A percentile compares a stretch with the other conserved stretches of the same genome.
phyloP scores from a whole-genome alignment of 768 basidiomycete species.

The Atractiella rhizophila region DNA sequence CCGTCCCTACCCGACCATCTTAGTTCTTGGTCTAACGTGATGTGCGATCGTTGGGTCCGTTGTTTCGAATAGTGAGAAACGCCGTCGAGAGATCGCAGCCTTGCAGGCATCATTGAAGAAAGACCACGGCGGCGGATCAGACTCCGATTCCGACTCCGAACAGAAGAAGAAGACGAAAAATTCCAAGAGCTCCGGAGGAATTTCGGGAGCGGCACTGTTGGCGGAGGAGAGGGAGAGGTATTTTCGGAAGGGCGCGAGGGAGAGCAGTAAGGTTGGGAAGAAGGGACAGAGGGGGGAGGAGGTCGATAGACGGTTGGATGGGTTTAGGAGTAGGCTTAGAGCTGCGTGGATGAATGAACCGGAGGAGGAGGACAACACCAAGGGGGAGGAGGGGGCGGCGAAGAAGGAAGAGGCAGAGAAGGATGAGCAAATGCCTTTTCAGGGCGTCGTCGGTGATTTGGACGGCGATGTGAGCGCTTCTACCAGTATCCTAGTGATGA shows the following conservation, averaged over 20 bases:
- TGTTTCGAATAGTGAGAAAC: constrained; percentile 10
- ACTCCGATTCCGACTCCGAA: constrained; percentile 2
- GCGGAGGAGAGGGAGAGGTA: constrained; percentile 17
- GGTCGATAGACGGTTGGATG: constrained; percentile 7
- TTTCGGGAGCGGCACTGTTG: constrained; percentile 10
- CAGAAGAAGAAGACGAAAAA: constrained; percentile 12
- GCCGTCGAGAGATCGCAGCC: constrained; percentile 13
- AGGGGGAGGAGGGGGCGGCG: constrained; percentile 1
- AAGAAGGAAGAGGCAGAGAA: constrained; percentile 15
- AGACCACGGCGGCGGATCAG: constrained; percentile 6
- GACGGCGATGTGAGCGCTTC: background rate
- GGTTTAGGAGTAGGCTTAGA: constrained; percentile 13
- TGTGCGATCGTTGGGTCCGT: constrained; percentile 5
- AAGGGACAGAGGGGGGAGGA: constrained; percentile 7
- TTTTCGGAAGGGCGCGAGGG: background rate
- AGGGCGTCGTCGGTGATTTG: background rate
- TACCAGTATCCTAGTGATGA: background rate
- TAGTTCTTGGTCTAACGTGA: constrained; percentile 1
- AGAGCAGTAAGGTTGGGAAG: background rate
- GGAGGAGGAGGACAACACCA: background rate
- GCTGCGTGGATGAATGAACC: constrained; percentile 6
- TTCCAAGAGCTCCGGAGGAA: background rate
- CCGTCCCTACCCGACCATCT: too few species aligned
- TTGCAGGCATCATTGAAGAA: constrained; percentile 6
- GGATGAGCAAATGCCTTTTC: constrained; percentile 3